Evolutionary conservation across 1,284 basidiomycete genomes (phyloP), one percentile per base, ranked within the genome.

Genomic region (Ustilago sp.): DNA sequence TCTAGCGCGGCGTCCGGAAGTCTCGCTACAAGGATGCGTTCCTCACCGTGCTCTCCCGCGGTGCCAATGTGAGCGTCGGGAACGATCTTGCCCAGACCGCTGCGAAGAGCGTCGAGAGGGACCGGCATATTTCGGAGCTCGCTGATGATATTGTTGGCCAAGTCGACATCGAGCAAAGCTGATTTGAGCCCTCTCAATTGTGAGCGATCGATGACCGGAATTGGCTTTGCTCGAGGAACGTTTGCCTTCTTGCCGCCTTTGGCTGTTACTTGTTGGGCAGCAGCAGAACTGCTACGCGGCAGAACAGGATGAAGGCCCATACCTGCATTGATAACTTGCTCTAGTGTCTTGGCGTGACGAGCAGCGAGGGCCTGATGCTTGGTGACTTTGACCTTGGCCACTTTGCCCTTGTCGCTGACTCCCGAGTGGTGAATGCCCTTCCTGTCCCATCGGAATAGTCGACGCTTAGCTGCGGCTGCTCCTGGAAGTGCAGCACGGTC

Each of bases 121-220:
- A 80, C 61, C 6, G 79, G 72, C 75, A 83, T 80, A 4, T 65
- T 39, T 4, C 82, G 63, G 28, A 83, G 74, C 53, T 81, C 70
- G 38, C 64, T 79, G 63, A 83, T 82, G 63, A 83, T 82, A 38
- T 68, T 74, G 60, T 80, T 80, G 43, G 82, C 82, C 15, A 70
- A 19, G 35, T 81, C 68, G 11, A 60, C 60, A 55, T 83, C 77
- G 31, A 83, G 59, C 51, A 83, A 50, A 0, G 82, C 82, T 19
- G 69, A 72, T 41, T 83, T 83, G 53, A 83, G 79, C 0, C 64
- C 70, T 36, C 60, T 62, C 8, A 82, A 65, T 63, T 83, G 75
- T 4, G 76, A 75, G n/a, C 58, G 43, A 13, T 70, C 60, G 13
- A 75, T 64, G 1, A 67, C 57, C 5, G 77, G 67, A 6, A 77